Evolutionary conservation across 2,329 filamentous ascomycete genomes (phyloP).

Genomic region (Sporothrix euskadiensis): DNA sequence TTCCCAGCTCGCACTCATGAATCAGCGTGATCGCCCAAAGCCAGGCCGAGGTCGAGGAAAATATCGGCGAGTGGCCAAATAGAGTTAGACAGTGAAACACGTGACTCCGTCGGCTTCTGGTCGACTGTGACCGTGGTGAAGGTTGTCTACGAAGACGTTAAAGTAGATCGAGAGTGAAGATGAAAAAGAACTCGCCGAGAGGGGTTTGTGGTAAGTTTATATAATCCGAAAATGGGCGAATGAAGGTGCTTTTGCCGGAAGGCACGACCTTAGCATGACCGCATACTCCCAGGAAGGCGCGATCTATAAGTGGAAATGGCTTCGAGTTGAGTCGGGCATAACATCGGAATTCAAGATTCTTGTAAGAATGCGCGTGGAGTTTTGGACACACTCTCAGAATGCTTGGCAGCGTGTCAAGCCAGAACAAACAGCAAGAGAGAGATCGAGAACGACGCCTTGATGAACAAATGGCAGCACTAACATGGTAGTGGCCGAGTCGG

Average conservation of each 20-base stretch:
- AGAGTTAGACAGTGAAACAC: background rate
- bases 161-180: background rate
- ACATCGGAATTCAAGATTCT: background rate
- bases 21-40: background rate
- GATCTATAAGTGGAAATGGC: background rate
- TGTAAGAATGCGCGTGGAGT: too few relatives aligned
- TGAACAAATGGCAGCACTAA: background rate
- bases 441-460: background rate
- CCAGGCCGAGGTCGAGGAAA: background rate
- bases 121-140: background rate
- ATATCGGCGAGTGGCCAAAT: background rate
- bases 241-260: background rate
- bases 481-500: background rate
- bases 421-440: background rate
- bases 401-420: too few relatives aligned
- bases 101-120: conserved; percentile 11
- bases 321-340: background rate
- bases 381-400: too few relatives aligned
- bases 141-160: background rate
- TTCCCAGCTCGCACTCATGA: background rate
- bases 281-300: background rate
- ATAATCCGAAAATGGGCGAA: background rate
- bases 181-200: background rate
- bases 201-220: background rate
- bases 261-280: background rate